Evolutionary conservation across 495 filamentous ascomycete genomes (phyloP).

Genomic region (Articulospora tetracladia): DNA sequence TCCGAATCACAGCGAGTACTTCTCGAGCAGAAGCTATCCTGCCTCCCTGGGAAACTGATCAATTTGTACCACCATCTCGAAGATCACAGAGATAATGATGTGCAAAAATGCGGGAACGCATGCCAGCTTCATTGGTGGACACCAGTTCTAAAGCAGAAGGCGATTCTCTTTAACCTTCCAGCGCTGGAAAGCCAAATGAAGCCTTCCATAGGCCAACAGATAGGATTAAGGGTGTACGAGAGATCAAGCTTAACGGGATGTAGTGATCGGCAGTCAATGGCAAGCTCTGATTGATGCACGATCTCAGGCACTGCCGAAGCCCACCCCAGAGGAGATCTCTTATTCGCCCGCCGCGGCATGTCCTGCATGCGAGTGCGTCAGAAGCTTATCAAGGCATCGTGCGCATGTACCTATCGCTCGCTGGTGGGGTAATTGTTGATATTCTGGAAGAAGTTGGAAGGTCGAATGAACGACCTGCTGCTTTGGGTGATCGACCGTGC

Average conservation of each 20-base stretch:
- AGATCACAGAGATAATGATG: slow-evolving; percentile 2
- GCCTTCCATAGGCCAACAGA: slow-evolving; percentile 14
- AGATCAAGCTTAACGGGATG: not conserved
- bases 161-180: not conserved
- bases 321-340: not conserved
- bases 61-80: not conserved
- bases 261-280: slow-evolving; percentile 2
- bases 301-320: not conserved
- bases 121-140: slow-evolving; percentile 16
- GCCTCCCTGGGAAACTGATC: not conserved
- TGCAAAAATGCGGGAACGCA: slow-evolving; percentile 1
- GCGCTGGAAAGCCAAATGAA: not conserved
- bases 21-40: not conserved
- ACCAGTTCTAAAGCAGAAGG: slow-evolving; percentile 15
- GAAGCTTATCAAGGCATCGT: too few relatives aligned
- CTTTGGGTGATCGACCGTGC: too few relatives aligned
- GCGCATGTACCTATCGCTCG: not conserved
- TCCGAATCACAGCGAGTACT: not conserved
- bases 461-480: not conserved
- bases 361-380: not conserved
- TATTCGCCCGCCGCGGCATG: not conserved
- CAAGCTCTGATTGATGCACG: not conserved
- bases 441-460: not conserved
- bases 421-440: not conserved
- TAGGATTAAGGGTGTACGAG: not conserved